Evolutionary conservation across 257 asterid genomes (phyloP).

Genomic region (Solanum peruvianum): DNA sequence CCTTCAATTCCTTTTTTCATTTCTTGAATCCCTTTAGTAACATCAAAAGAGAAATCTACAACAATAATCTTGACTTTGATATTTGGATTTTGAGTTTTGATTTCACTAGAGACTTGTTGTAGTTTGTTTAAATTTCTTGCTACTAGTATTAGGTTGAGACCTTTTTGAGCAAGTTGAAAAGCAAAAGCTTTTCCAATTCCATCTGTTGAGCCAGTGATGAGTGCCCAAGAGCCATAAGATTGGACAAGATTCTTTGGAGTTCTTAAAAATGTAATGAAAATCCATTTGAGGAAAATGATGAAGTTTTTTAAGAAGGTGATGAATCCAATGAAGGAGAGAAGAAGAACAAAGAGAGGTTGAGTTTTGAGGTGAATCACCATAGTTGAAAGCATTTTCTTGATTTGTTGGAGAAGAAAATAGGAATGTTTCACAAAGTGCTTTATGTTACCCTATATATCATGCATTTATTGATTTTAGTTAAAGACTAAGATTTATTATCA

Average conservation of each 20-base stretch:
- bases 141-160: conserved; percentile 59
- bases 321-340: conserved; percentile 40
- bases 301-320: conserved; percentile 17
- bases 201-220: conserved; percentile 78
- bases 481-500: neutral
- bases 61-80: conserved; percentile 15
- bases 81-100: conserved; percentile 17
- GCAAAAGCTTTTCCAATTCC: conserved; percentile 79
- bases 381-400: conserved; percentile 15
- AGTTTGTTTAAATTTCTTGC: conserved; percentile 42
- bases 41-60: conserved; percentile 33
- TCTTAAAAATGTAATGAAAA: conserved; percentile 21
- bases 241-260: conserved; percentile 33
- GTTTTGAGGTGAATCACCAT: conserved; percentile 11
- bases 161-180: conserved; percentile 44
- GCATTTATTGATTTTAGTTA: neutral
- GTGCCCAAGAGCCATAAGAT: conserved; percentile 71
- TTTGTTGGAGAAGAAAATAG: neutral
- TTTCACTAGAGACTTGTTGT: conserved; percentile 19
- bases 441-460: neutral
- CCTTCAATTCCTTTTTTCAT: conserved; percentile 24
- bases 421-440: neutral
- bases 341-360: conserved; percentile 30
- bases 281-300: conserved; percentile 32
- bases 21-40: neutral